phyloP scores from a whole-genome alignment of 306 rosid genomes.

The Citrullus colocynthis region DNA sequence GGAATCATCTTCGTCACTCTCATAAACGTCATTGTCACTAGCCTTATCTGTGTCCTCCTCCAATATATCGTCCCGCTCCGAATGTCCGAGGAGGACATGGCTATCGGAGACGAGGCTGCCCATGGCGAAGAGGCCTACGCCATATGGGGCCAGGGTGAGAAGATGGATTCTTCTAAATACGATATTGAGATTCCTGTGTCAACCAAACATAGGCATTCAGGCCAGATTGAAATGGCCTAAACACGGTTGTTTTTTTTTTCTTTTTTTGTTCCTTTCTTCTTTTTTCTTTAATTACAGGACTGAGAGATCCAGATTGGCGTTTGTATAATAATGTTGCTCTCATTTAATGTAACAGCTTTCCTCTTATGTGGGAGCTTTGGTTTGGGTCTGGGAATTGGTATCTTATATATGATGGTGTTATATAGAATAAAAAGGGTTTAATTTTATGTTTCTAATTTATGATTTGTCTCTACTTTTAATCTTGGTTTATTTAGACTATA shows the following conservation, averaged over 20 bases:
- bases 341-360: too few species aligned
- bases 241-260: neutral
- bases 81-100: constrained; percentile 30
- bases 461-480: too few species aligned
- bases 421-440: too few species aligned
- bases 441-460: too few species aligned
- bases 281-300: too few species aligned
- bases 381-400: too few species aligned
- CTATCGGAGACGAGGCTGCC: constrained; percentile 33
- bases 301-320: too few species aligned
- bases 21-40: constrained; percentile 19
- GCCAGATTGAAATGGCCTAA: constrained; percentile 1
- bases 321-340: too few species aligned
- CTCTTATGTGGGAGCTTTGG: too few species aligned
- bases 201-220: neutral
- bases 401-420: too few species aligned
- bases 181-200: neutral
- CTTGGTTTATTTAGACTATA: too few species aligned
- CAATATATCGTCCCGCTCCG: constrained; percentile 22
- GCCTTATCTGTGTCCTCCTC: constrained; percentile 15
- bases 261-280: too few species aligned
- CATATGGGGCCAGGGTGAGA: constrained; percentile 36
- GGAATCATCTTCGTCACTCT: constrained; percentile 14
- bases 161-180: constrained; percentile 6
- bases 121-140: constrained; percentile 39